These are phyloP conservation scores for Cucumis variabilis DNA, from an alignment of 331 rosid species.

Conservation along the genomic window DNA sequence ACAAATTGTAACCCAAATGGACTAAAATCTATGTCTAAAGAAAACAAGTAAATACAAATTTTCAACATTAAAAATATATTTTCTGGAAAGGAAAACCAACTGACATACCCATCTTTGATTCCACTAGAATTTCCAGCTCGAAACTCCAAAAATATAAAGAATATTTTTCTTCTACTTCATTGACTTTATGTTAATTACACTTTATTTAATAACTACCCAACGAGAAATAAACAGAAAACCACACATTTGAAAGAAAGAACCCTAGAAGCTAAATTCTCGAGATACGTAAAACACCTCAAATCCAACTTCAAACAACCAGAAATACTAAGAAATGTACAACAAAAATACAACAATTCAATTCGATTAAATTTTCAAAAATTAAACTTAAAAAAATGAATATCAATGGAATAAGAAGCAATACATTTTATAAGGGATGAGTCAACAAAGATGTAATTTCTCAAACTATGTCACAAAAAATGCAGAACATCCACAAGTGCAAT, in stretches of 20 bases:
- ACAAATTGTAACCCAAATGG: neutral
- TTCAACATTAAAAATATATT: neutral
- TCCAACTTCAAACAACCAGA: too few species aligned
- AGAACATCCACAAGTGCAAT: too few species aligned
- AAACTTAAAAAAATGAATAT: too few species aligned
- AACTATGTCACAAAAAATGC: too few species aligned
- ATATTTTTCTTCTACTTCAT: constrained; percentile 29
- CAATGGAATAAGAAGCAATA: too few species aligned
- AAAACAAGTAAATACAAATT: neutral
- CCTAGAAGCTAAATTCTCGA: constrained; percentile 56
- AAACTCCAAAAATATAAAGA: constrained; percentile 31
- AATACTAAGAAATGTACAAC: too few species aligned
- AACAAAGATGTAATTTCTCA: too few species aligned
- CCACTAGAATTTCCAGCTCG: constrained; percentile 23
- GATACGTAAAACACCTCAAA: too few species aligned
- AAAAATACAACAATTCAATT: too few species aligned
- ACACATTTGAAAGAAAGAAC: constrained; percentile 45
- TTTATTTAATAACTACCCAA: constrained; percentile 22
- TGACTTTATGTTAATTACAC: constrained; percentile 32
- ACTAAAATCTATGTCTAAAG: neutral
- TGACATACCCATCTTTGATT: constrained; percentile 17
- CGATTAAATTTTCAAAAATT: too few species aligned
- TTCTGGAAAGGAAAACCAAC: constrained; percentile 21
- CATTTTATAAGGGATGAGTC: too few species aligned
- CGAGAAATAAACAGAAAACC: neutral